Evolutionary conservation across 2,329 filamentous ascomycete species (phyloP).

Genomic region (Magnaporthales sp.): DNA sequence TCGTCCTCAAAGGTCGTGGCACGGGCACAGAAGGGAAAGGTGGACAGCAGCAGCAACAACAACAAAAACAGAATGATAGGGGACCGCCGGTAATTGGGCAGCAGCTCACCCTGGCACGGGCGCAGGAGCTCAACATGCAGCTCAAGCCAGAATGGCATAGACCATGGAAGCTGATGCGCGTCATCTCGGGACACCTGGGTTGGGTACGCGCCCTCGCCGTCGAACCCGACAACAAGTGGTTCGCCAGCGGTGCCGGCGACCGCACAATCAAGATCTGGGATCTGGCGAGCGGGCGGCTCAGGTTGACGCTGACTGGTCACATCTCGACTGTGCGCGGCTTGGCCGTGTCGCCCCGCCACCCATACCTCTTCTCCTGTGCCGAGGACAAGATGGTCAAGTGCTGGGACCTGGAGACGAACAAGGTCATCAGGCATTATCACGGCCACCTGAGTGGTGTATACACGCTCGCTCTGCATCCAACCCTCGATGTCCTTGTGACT

Average conservation of each 20-base stretch:
- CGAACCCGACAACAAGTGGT: constrained; percentile 96
- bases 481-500: constrained; percentile 87
- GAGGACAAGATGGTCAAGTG: constrained; percentile 99
- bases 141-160: constrained; percentile 90
- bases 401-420: constrained; percentile 99
- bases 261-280: constrained; percentile 99
- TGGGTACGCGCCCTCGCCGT: constrained; percentile 89
- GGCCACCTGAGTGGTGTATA: constrained; percentile 96
- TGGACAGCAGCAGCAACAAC: constrained; percentile 9
- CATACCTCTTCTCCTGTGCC: constrained; percentile 94
- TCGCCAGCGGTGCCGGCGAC: constrained; percentile 90
- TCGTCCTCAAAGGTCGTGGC: constrained; percentile 24
- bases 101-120: constrained; percentile 22
- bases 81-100: constrained; percentile 16
- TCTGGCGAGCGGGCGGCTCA: constrained; percentile 75
- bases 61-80: constrained; percentile 1
- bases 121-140: constrained; percentile 22
- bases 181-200: constrained; percentile 91
- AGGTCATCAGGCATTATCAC: constrained; percentile 96
- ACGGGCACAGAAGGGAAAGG: constrained; percentile 11
- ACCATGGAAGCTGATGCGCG: constrained; percentile 96
- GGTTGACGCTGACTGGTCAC: constrained; percentile 83
- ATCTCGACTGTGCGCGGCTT: constrained; percentile 89
- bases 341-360: constrained; percentile 86
- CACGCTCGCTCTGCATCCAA: constrained; percentile 85